These are phyloP conservation scores for Daldinia childiae DNA, from an alignment of 495 filamentous ascomycete species.

Conservation along the genomic window DNA sequence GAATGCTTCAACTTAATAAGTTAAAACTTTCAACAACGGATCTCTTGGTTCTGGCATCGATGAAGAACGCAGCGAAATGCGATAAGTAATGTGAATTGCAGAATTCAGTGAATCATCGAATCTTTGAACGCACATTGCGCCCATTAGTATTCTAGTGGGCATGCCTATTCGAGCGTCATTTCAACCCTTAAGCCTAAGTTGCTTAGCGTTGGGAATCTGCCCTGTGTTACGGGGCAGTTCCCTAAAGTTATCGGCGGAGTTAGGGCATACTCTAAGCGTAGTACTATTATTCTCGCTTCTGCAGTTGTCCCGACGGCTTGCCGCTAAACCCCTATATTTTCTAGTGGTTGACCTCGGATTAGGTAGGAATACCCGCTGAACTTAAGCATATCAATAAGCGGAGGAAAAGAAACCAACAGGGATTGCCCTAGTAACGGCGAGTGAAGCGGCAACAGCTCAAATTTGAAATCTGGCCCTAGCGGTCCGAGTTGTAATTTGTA, in stretches of 20 bases:
- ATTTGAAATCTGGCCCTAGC: conserved; percentile 69
- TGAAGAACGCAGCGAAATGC: conserved; percentile 15
- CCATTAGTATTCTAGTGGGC: conserved; percentile 12
- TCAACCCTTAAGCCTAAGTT: conserved; percentile 6
- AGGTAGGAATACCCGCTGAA: conserved; percentile 14
- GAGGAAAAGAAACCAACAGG: conserved; percentile 16
- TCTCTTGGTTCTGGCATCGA: conserved; percentile 15
- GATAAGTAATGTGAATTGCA: conserved; percentile 16
- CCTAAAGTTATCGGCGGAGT: conserved; percentile 2
- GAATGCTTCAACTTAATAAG: conserved; percentile 6
- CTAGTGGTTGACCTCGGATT: conserved; percentile 12
- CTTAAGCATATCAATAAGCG: conserved; percentile 16
- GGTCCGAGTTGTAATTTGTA: conserved; percentile 73
- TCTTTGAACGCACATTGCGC: conserved; percentile 15
- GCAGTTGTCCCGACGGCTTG: background rate
- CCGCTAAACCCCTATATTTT: background rate
- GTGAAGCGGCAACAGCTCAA: conserved; percentile 60
- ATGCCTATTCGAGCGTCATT: conserved; percentile 13
- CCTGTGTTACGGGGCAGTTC: background rate
- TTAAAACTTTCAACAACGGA: conserved; percentile 16
- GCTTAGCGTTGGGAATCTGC: conserved; percentile 7
- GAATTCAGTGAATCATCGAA: conserved; percentile 16
- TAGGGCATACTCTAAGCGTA: conserved; percentile 8
- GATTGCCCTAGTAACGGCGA: conserved; percentile 15
- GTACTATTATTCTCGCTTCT: conserved; percentile 8